Conservation (phyloP, 2,329 filamentous ascomycete species). For the Fusarium acutatum region DNA sequence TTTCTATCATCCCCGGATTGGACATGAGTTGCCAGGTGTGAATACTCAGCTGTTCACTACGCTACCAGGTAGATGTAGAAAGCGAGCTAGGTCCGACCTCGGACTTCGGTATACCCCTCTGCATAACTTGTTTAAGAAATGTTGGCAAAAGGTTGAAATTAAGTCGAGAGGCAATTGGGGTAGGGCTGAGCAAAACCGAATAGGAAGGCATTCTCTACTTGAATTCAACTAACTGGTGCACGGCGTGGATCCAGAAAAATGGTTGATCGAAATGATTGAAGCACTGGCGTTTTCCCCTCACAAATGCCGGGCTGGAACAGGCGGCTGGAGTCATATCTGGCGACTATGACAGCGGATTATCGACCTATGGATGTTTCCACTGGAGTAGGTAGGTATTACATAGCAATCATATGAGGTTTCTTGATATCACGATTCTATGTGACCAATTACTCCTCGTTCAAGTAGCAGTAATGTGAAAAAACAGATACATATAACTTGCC, state of each 20-base stretch:
- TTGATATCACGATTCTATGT: not conserved
- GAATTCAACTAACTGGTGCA: not conserved
- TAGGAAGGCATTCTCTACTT: slow-evolving; percentile 23
- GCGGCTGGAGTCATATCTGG: not conserved
- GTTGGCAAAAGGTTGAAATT: slow-evolving; percentile 22
- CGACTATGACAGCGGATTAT: not conserved
- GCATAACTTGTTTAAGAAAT: slow-evolving; percentile 8
- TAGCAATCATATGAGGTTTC: not conserved
- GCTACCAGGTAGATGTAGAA: not conserved
- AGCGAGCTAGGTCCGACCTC: slow-evolving; percentile 38
- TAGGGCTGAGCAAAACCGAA: slow-evolving; percentile 38
- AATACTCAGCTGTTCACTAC: slow-evolving; percentile 10
- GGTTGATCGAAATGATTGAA: not conserved
- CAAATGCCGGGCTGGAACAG: slow-evolving; percentile 6
- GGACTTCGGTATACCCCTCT: slow-evolving; percentile 39
- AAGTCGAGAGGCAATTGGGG: slow-evolving; percentile 15
- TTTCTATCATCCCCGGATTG: not conserved
- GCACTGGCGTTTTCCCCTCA: slow-evolving; percentile 12
- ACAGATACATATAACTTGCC: not conserved
- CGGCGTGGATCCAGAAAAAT: not conserved
- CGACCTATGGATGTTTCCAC: not conserved
- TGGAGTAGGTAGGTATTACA: not conserved
- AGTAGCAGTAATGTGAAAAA: not conserved
- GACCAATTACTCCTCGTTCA: not conserved
- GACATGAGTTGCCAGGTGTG: slow-evolving; percentile 10